phyloP scores from a whole-genome alignment of 495 filamentous ascomycete species.

The Margaritispora aquatica region DNA sequence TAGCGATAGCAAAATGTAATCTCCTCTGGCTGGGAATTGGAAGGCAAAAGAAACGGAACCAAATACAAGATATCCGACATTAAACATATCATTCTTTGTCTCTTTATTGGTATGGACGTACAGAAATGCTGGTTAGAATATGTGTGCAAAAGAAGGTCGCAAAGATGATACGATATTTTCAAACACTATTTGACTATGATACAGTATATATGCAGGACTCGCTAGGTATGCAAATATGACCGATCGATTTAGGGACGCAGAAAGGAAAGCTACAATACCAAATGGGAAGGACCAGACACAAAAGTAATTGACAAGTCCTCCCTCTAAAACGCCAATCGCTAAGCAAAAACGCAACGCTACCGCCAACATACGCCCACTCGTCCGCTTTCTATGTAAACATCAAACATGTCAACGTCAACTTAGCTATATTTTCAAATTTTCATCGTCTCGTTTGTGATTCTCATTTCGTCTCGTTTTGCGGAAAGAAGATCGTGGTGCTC shows the following conservation, averaged over 20 bases:
- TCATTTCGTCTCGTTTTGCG: neutral
- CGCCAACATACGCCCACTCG: neutral
- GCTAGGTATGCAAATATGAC: neutral
- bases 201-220: neutral
- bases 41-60: neutral
- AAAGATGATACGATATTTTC: too few relatives aligned
- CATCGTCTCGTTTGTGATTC: neutral
- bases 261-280: too few relatives aligned
- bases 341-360: neutral
- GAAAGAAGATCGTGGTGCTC: too few relatives aligned
- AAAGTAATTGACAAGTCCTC: neutral
- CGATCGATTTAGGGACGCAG: too few relatives aligned
- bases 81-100: neutral
- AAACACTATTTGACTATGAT: neutral
- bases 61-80: neutral
- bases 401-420: too few relatives aligned
- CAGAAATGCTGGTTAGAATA: too few relatives aligned
- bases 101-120: too few relatives aligned
- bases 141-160: too few relatives aligned
- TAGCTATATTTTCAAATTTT: too few relatives aligned
- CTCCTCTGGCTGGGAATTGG: slow-evolving; percentile 4
- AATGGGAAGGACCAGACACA: neutral
- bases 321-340: slow-evolving; percentile 4
- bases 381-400: too few relatives aligned
- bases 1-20: slow-evolving; percentile 17